These are phyloP conservation scores for Plantago ovata DNA, from an alignment of 257 asterid species.

Conservation along the genomic window DNA sequence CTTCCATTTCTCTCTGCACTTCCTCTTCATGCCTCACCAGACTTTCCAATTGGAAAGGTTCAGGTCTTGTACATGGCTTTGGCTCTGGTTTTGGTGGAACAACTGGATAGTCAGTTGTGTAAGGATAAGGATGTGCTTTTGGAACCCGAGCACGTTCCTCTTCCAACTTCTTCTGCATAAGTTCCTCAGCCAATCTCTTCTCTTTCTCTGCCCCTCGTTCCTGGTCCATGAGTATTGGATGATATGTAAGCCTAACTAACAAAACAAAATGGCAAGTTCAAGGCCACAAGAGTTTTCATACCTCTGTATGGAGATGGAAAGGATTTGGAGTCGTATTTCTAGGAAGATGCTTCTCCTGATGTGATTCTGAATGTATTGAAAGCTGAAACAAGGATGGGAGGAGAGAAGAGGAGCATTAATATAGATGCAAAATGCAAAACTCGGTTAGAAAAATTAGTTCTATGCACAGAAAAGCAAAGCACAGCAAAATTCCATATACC, in stretches of 20 bases:
- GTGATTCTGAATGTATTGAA: constrained; percentile 67
- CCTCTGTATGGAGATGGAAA: constrained; percentile 91
- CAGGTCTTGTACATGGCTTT: constrained; percentile 81
- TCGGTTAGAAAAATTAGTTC: too few relatives aligned
- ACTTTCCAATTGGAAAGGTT: constrained; percentile 87
- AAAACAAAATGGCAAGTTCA: background rate
- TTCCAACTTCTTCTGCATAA: constrained; percentile 65
- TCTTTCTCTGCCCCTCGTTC: constrained; percentile 93
- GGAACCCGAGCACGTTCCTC: constrained; percentile 83
- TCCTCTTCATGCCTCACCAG: constrained; percentile 87
- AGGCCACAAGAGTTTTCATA: constrained; percentile 6
- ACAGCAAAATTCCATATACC: constrained; percentile 28
- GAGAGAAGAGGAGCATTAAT: background rate
- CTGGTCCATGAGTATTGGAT: constrained; percentile 27
- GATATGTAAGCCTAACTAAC: constrained; percentile 14
- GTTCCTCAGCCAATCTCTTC: constrained; percentile 51
- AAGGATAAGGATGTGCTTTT: constrained; percentile 88
- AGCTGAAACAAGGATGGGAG: constrained; percentile 42
- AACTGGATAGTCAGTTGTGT: constrained; percentile 95
- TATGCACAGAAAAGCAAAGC: too few relatives aligned
- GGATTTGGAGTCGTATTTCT: constrained; percentile 71
- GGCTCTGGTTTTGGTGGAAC: constrained; percentile 98
- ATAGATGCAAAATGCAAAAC: background rate
- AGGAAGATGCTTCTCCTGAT: constrained; percentile 53
- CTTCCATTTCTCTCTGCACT: constrained; percentile 80